Evolutionary conservation across 2,329 filamentous ascomycete genomes (phyloP), one percentile per base, ranked within the genome.

Genomic region (Fusarium liriodendri): DNA sequence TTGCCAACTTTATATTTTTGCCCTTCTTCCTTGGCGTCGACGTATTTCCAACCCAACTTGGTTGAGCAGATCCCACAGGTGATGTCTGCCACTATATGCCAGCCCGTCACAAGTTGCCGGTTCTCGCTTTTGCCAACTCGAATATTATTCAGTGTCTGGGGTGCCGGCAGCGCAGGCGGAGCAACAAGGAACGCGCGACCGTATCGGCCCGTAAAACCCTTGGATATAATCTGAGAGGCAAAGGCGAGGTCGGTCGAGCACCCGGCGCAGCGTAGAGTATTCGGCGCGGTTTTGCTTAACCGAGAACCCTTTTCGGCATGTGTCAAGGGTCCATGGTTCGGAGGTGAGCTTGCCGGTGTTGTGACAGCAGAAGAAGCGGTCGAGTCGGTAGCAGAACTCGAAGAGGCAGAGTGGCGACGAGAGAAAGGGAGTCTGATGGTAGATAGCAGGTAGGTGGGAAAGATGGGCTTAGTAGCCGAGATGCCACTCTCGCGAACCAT

Each of bases 1-100:
- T 92, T 93, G 74, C 90, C 90, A 59, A 92, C 85, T 81, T 93
- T 93, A 84, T 93, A 93, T 78, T 86, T 87, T 79, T 93, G 91
- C 55, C 84, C 82, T 64, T 83, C 77, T 74, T 92, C 89, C 69
- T 86, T 86, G 2, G 91, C 90, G 78, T 91, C 89, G 50, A 92
- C 85, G 76, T 93, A 93, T 80, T 92, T 92, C 91, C 91, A 93
- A 20, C 91, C 91, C 10, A 93, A 78, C 75, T 89, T 89, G 61
- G 83, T 84, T 29, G 83, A 82, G 80, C 91, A 93, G 29, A 87
- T 83, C 11, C 79, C 79, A 77, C 91, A 93, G 55, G 80, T 84
- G 58, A 92, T 90, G 80, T 93, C 91, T 5, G 90, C 89, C 8
- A 93, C 90, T 7, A 89, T 85, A 80, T 93, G 91, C 77, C 86